phyloP scores from a whole-genome alignment of 257 asterid species.

The Rehmannia glutinosa region DNA sequence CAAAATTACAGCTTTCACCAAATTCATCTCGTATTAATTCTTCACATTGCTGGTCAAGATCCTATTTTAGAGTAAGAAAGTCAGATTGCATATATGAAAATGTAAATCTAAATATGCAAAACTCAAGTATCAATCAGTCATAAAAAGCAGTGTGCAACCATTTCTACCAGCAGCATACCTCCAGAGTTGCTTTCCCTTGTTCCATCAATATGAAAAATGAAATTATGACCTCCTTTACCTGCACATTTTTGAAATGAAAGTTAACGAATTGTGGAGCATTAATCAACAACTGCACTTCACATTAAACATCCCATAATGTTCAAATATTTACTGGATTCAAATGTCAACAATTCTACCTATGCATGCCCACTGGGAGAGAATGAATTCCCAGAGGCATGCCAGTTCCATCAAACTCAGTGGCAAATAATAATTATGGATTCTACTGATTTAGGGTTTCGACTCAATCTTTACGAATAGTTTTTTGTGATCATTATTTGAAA shows the following conservation, averaged over 20 bases:
- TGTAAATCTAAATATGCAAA: conserved; percentile 1
- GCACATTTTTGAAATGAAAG: conserved; percentile 31
- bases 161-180: conserved; percentile 43
- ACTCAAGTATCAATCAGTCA: conserved; percentile 10
- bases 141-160: conserved; percentile 8
- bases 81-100: conserved; percentile 8
- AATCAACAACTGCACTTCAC: conserved; percentile 12
- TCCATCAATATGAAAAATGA: conserved; percentile 93
- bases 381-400: background rate
- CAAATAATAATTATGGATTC: background rate
- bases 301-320: background rate
- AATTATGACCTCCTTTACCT: conserved; percentile 98
- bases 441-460: background rate
- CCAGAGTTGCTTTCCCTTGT: conserved; percentile 91
- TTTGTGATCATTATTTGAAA: background rate
- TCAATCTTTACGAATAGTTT: background rate
- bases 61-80: conserved; percentile 40
- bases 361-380: background rate
- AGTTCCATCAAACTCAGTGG: background rate
- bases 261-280: conserved; percentile 9
- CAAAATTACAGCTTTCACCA: conserved; percentile 79
- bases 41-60: conserved; percentile 88
- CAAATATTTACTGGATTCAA: background rate
- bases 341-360: background rate
- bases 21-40: conserved; percentile 88